A percentile compares a stretch with the other conserved stretches of the same genome.
phyloP scores from a whole-genome alignment of 2,329 filamentous ascomycete genomes.

The Ophiocordyceps unilateralis region DNA sequence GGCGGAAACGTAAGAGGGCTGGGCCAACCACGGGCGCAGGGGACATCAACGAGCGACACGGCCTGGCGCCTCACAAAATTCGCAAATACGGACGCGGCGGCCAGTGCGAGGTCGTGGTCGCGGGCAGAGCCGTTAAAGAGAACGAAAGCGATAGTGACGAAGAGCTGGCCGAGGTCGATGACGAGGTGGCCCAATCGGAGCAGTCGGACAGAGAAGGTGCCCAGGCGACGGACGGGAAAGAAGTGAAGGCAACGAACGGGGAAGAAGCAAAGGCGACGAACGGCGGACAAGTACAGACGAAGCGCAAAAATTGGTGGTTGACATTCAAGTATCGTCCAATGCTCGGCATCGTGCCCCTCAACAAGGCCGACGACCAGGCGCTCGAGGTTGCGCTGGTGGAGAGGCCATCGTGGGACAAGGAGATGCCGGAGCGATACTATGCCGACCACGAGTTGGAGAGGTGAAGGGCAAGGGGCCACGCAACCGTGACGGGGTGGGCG shows the following conservation, averaged over 20 bases:
- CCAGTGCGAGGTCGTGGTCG: slow-evolving; percentile 20
- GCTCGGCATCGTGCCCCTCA: slow-evolving; percentile 46
- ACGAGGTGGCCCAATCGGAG: slow-evolving; percentile 11
- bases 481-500: not conserved
- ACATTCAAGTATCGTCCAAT: slow-evolving; percentile 94
- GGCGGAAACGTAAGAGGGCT: slow-evolving; percentile 36
- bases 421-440: slow-evolving; percentile 56
- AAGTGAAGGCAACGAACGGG: slow-evolving; percentile 4
- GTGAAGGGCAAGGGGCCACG: slow-evolving; percentile 3
- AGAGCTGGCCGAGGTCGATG: slow-evolving; percentile 16
- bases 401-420: slow-evolving; percentile 67
- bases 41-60: slow-evolving; percentile 29
- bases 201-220: not conserved
- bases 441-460: slow-evolving; percentile 36
- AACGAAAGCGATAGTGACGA: slow-evolving; percentile 20
- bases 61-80: slow-evolving; percentile 25
- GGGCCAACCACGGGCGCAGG: slow-evolving; percentile 33
- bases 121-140: slow-evolving; percentile 20
- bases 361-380: slow-evolving; percentile 16
- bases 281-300: slow-evolving; percentile 3
- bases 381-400: slow-evolving; percentile 81
- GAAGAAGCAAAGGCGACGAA: slow-evolving; percentile 4
- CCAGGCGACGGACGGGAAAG: too few species aligned
- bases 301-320: slow-evolving; percentile 44
- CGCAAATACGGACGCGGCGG: slow-evolving; percentile 21